A percentile compares a stretch with the other conserved stretches of the same genome.
Evolutionary conservation across 345 rosid genomes (phyloP).

Genomic region (Diplotaxis tenuifolia): DNA sequence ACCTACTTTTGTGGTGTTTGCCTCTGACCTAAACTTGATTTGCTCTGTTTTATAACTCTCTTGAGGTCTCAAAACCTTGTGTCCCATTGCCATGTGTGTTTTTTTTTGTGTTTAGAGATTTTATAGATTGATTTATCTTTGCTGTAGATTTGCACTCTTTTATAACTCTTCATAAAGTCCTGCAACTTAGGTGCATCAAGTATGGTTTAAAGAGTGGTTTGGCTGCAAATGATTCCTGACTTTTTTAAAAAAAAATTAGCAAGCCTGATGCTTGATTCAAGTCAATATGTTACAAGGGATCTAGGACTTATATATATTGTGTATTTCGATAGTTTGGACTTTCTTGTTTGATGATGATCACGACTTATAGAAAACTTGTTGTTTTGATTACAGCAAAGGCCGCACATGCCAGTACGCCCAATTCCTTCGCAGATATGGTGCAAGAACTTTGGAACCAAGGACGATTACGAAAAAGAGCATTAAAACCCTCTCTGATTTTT

Average conservation of each 20-base stretch:
- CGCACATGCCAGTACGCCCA: slow-evolving; percentile 89
- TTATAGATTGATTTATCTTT: not conserved
- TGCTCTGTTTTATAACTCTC: no score
- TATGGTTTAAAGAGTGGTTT: slow-evolving; percentile 14
- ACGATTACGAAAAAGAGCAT: slow-evolving; percentile 45
- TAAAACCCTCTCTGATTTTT: slow-evolving; percentile 26
- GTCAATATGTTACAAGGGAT: not conserved
- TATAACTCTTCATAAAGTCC: not conserved
- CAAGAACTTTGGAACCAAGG: slow-evolving; percentile 95
- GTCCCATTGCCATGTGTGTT: not conserved
- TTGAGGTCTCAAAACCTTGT: no score
- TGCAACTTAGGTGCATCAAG: not conserved
- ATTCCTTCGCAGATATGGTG: slow-evolving; percentile 99
- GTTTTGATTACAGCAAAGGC: slow-evolving; percentile 71
- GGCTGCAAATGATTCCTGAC: not conserved
- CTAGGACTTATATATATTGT: not conserved
- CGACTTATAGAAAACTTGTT: not conserved
- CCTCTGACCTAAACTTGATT: no score
- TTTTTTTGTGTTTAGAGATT: not conserved
- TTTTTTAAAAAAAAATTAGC: not conserved
- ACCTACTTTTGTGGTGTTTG: not conserved
- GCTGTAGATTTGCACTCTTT: not conserved
- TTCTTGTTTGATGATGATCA: slow-evolving; percentile 20
- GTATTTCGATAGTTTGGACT: not conserved
- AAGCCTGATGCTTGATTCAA: not conserved